Conservation (phyloP, 768 basidiomycete species). For the Pleurotus pulmonarius region DNA sequence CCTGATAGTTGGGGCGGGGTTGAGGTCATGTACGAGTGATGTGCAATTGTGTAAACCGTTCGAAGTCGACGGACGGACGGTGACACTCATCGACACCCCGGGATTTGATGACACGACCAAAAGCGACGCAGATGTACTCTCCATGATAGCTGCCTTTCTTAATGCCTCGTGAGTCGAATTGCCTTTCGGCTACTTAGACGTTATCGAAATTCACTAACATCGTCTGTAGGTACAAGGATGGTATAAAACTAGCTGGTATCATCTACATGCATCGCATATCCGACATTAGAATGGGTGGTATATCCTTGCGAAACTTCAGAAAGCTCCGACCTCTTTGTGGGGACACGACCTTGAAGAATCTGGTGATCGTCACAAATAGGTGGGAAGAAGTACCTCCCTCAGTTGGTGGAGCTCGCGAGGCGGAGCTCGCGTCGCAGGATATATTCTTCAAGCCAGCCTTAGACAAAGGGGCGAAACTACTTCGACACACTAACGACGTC, state of each 20-base stretch:
- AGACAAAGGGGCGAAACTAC: not conserved
- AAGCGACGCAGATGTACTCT: conserved; percentile 45
- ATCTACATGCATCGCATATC: conserved; percentile 39
- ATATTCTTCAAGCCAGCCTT: conserved; percentile 5
- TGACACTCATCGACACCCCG: conserved; percentile 54
- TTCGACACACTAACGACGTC: not conserved
- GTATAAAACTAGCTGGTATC: conserved; percentile 30
- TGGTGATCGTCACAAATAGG: conserved; percentile 42
- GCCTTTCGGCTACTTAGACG: not conserved
- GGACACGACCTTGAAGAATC: conserved; percentile 32
- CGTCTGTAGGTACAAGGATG: conserved; percentile 10
- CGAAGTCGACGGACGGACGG: conserved; percentile 32
- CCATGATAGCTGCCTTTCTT: conserved; percentile 42
- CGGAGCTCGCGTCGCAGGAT: not conserved
- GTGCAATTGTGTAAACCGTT: conserved; percentile 42
- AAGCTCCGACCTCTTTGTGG: conserved; percentile 44
- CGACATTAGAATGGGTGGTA: conserved; percentile 32
- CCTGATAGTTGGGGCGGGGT: conserved; percentile 38
- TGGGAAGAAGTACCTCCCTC: conserved; percentile 32
- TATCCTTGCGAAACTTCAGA: conserved; percentile 33
- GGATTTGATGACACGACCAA: conserved; percentile 53
- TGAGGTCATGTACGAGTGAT: conserved; percentile 48
- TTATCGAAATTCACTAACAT: not conserved
- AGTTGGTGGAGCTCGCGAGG: conserved; percentile 17
- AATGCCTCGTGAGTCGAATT: conserved; percentile 12